Evolutionary conservation across 352 stramenopile species (phyloP), one percentile per base, ranked within the genome.

Genomic region (Phytophthora tubulina): DNA sequence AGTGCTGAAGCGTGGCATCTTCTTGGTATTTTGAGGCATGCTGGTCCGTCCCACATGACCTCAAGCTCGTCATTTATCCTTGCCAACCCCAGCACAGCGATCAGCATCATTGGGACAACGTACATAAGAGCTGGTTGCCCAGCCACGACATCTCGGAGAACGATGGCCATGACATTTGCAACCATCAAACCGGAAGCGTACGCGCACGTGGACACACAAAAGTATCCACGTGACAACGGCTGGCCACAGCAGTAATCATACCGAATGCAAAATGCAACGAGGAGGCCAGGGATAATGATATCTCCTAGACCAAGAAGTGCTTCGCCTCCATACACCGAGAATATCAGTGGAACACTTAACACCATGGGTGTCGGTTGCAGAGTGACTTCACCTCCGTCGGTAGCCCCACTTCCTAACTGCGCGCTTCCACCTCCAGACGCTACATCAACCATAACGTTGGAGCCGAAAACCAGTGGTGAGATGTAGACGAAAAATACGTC

Each of bases 71-170:
- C 77, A 2, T 91, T 89, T 31, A 52, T 64, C 17, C 80, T 78
- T 2, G 85, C 85, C 13, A 95, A 56, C 21, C 79, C 70, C 0
- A 82, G 15, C 32, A 98, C 85, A 6, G 86, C 76, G 3, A 82
- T 63, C 7, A 98, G 72, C 72, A 93, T 97, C 35, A 85, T 81
- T 14, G 94, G 94, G 1, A 99, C 97, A 30, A 99, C 84, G 79
- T 99, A 99, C 80, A 99, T 91, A 8, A 99, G 81, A 30, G 97
- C 97, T 8, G 96, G 97, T 67, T 99, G 96, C 8, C 97, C 96
- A 5, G 78, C 71, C 9, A 93, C 75, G 54, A 98, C 87, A 44
- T 89, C 56, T 72, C 97, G 96, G 1, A 98, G 62, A 49, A 96
- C 90, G 35, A 99, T 93, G 0, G 96, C 94, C 83, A 91, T 91